Base-by-base conservation (phyloP, 2,329 filamentous ascomycete genomes). In the Colletotrichum kahawae region DNA sequence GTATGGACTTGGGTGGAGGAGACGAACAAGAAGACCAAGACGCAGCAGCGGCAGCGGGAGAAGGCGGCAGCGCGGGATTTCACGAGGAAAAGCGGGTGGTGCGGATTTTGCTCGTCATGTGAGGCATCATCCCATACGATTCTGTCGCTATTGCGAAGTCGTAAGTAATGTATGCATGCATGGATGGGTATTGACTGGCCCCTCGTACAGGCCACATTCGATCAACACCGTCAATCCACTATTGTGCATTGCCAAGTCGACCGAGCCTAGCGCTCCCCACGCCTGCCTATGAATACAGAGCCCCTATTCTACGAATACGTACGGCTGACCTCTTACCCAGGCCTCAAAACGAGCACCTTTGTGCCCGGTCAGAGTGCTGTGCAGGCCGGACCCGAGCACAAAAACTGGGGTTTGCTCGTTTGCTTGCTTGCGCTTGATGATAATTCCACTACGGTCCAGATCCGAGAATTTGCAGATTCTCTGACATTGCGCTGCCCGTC, bases 81-180 rank as follows among this genome's bases (percentile, higher is more conserved):
- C 38, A 64, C 56, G 29, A 67, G 36, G 43, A 75, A 72, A 75
- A 75, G 72, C 69, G 72, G 69, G 69, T 33, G 69, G 27, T 75
- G 72, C 72, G 72, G 69, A 29, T 72, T 75, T 75, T 72, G 69
- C 63, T 67, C 69, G 57, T 72, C 72, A 75, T 72, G 72, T 75
- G 72, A 75, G 72, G 72, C 72, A 72, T 74, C 71, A 70, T 75
- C 57, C 63, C 70, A 62, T 34, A 72, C 63, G 33, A 72, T 57
- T 38, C 34, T 57, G 62, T 75, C 56, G 72, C 69, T 72, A 67
- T 67, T 64, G 43, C 63, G 27, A 75, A 72, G 43, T 63, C 63
- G 72, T 51, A 51, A 51, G 72, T 51, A 51, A 51, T 51, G 43
- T 71, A 67, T 72, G 72, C 60, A 66, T 64, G 67, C 33, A 67